Evolutionary conservation across 352 stramenopile species (phyloP).

Genomic region (Peronospora belbahrii): DNA sequence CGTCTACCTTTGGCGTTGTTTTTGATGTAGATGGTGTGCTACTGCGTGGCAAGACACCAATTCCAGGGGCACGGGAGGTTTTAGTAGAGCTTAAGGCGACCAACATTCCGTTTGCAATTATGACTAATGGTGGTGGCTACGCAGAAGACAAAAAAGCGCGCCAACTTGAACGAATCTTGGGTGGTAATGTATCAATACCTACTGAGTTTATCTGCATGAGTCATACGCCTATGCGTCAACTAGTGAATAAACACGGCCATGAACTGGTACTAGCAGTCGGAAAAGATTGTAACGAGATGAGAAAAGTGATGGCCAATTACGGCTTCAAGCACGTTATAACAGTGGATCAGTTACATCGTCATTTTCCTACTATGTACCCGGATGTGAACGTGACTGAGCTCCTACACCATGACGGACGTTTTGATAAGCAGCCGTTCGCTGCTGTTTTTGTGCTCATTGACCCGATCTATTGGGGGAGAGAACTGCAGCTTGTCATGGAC

Average conservation of each 20-base stretch:
- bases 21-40: conserved; percentile 83
- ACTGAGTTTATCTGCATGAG: conserved; percentile 57
- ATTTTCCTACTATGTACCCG: conserved; percentile 79
- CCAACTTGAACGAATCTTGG: conserved; percentile 64
- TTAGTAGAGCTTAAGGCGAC: conserved; percentile 53
- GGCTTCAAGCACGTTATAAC: conserved; percentile 82
- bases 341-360: conserved; percentile 57
- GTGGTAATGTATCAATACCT: conserved; percentile 37
- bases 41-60: conserved; percentile 60
- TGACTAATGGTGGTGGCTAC: conserved; percentile 84
- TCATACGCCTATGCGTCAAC: conserved; percentile 74
- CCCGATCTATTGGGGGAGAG: conserved; percentile 68
- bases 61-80: conserved; percentile 59
- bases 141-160: conserved; percentile 63
- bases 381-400: conserved; percentile 50
- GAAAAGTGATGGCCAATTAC: conserved; percentile 63
- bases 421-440: conserved; percentile 43
- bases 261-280: conserved; percentile 74
- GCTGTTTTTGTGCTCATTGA: conserved; percentile 75
- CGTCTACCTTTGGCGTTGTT: conserved; percentile 66
- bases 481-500: conserved; percentile 73
- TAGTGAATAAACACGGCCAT: conserved; percentile 53
- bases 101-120: conserved; percentile 71
- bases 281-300: conserved; percentile 63
- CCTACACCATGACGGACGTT: conserved; percentile 38